Percentiles rank a stretch among this genome's conserved stretches.
Conservation (phyloP, 352 stramenopile species). For the Sclerospora graminicola region DNA sequence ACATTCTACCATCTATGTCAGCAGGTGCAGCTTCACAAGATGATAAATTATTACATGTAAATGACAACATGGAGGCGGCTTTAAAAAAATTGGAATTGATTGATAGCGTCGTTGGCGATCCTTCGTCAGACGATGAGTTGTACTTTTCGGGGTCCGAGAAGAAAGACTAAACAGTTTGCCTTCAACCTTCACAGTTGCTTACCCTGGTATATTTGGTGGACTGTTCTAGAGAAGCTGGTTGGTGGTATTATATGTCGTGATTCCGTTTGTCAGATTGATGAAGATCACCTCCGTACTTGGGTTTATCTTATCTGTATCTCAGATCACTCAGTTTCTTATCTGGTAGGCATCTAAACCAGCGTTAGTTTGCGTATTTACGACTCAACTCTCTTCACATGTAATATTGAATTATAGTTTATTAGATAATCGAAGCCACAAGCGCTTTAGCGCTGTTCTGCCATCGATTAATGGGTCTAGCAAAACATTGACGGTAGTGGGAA, state of each 20-base stretch:
- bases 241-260: constrained; percentile 58
- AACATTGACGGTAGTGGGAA: constrained; percentile 8
- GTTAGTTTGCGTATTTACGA: neutral
- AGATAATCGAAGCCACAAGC: constrained; percentile 14
- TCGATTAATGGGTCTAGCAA: constrained; percentile 10
- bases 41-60: no score
- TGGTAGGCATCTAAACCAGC: constrained; percentile 21
- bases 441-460: constrained; percentile 11
- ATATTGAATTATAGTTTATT: constrained; percentile 19
- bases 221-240: constrained; percentile 71
- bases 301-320: constrained; percentile 62
- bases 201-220: constrained; percentile 49
- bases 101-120: no score
- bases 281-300: constrained; percentile 81
- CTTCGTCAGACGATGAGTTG: no score
- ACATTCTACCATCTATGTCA: no score
- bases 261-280: constrained; percentile 73
- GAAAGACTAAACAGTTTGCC: no score
- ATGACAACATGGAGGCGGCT: no score
- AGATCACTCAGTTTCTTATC: constrained; percentile 55
- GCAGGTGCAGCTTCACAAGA: no score
- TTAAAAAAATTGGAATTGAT: no score
- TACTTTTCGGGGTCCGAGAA: no score
- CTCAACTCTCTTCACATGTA: no score
- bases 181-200: constrained; percentile 53